Conservation (phyloP, 2,329 filamentous ascomycete species). For the Ophiostoma piceae region DNA sequence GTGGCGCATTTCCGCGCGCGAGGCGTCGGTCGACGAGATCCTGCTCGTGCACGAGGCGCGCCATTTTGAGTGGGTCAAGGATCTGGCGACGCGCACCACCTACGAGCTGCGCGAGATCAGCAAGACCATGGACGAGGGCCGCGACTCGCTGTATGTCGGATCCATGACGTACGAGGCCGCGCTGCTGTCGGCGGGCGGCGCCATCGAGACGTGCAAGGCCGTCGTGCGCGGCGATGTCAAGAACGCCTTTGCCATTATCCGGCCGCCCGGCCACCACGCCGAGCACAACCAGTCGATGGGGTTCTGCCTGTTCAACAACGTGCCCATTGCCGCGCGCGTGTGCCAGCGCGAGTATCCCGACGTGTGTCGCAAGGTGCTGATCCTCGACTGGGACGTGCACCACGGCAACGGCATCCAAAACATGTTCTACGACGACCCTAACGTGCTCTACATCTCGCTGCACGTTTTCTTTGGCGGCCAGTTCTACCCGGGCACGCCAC, state of each 20-base stretch:
- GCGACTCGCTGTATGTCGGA: constrained; percentile 79
- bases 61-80: constrained; percentile 74
- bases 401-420: constrained; percentile 92
- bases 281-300: constrained; percentile 82
- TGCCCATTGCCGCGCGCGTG: constrained; percentile 82
- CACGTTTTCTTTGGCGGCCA: constrained; percentile 79
- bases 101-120: constrained; percentile 66
- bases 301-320: constrained; percentile 98
- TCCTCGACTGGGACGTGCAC: constrained; percentile 84
- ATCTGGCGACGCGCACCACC: constrained; percentile 48
- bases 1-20: constrained; percentile 72
- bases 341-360: constrained; percentile 79
- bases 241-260: constrained; percentile 92
- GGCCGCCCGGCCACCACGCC: constrained; percentile 91
- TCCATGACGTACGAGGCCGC: constrained; percentile 75
- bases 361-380: constrained; percentile 78
- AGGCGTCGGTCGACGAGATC: constrained; percentile 75
- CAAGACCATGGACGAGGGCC: constrained; percentile 53
- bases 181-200: constrained; percentile 79
- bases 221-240: constrained; percentile 79
- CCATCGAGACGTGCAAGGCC: constrained; percentile 93
- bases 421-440: constrained; percentile 91
- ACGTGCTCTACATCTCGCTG: constrained; percentile 90
- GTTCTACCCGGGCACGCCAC: constrained; percentile 74
- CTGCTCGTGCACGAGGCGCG: constrained; percentile 69